These are phyloP conservation scores for Phaeosphaeriaceae sp. DNA, from an alignment of 2,329 filamentous ascomycete species.

Conservation along the genomic window DNA sequence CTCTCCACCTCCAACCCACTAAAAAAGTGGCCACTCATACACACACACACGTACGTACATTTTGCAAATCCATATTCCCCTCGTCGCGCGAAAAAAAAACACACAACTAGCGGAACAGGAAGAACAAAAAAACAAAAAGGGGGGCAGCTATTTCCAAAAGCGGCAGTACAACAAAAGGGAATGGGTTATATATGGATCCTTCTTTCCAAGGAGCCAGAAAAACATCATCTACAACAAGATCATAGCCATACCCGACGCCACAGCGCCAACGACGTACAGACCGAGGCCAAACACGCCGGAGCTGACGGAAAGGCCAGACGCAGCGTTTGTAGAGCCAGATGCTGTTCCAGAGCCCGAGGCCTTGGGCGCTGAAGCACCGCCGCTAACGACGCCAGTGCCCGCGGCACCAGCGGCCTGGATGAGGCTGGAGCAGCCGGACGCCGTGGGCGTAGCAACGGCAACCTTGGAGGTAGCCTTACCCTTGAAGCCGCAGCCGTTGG, in stretches of 20 bases:
- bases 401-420: constrained; percentile 68
- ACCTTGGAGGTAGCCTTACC: constrained; percentile 67
- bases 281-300: constrained; percentile 56
- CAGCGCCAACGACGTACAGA: constrained; percentile 57
- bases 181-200: too few relatives aligned
- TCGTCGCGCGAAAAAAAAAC: too few relatives aligned
- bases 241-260: constrained; percentile 61
- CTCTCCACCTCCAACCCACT: too few relatives aligned
- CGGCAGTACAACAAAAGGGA: too few relatives aligned
- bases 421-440: constrained; percentile 62
- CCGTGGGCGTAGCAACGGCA: constrained; percentile 53
- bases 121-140: too few relatives aligned
- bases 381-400: constrained; percentile 62
- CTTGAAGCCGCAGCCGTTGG: constrained; percentile 72
- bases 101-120: too few relatives aligned
- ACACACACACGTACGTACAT: too few relatives aligned
- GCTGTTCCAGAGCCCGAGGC: constrained; percentile 20
- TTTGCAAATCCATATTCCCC: too few relatives aligned
- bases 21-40: too few relatives aligned
- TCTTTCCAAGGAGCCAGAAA: too few relatives aligned
- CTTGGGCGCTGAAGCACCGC: constrained; percentile 24
- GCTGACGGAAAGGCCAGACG: constrained; percentile 53
- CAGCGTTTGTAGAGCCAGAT: constrained; percentile 40
- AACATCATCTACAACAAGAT: constrained; percentile 59
- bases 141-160: too few relatives aligned